phyloP scores from a whole-genome alignment of 768 basidiomycete genomes.

The Tulasnella sp. region DNA sequence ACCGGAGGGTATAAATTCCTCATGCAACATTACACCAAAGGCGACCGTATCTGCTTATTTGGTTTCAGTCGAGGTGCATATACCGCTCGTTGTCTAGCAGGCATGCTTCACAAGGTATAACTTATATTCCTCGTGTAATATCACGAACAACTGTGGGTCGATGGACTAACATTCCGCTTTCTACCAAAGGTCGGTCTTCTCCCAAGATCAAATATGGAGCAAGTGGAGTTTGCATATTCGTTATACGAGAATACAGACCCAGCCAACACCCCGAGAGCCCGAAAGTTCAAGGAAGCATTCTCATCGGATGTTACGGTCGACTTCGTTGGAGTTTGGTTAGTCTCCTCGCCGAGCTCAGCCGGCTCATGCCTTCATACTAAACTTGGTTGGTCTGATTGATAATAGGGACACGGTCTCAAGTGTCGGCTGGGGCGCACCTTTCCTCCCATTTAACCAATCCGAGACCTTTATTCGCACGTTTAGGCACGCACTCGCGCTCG shows the following conservation, averaged over 20 bases:
- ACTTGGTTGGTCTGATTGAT: too few relatives aligned
- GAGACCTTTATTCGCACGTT: conserved; percentile 16
- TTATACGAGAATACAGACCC: background rate
- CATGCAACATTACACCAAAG: conserved; percentile 5
- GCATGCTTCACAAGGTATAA: conserved; percentile 15
- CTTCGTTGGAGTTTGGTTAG: conserved; percentile 15
- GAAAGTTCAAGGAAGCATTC: conserved; percentile 12
- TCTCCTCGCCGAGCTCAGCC: background rate
- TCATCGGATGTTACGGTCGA: conserved; percentile 2
- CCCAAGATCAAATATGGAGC: conserved; percentile 16
- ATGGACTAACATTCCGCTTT: background rate
- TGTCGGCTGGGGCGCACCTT: background rate
- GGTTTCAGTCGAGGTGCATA: conserved; percentile 17
- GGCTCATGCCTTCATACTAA: background rate
- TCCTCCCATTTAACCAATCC: conserved; percentile 18
- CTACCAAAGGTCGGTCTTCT: conserved; percentile 8
- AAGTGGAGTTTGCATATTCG: conserved; percentile 14
- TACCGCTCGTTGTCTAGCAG: conserved; percentile 16
- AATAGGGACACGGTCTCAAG: background rate
- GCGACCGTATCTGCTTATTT: conserved; percentile 14
- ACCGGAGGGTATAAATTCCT: conserved; percentile 11
- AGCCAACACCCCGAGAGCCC: background rate
- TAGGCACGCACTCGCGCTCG: conserved; percentile 14
- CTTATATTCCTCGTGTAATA: background rate
- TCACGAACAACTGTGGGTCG: background rate